Evolutionary conservation across 768 basidiomycete genomes (phyloP), one percentile per base, ranked within the genome.

Genomic region (Neoboletus magnificus): DNA sequence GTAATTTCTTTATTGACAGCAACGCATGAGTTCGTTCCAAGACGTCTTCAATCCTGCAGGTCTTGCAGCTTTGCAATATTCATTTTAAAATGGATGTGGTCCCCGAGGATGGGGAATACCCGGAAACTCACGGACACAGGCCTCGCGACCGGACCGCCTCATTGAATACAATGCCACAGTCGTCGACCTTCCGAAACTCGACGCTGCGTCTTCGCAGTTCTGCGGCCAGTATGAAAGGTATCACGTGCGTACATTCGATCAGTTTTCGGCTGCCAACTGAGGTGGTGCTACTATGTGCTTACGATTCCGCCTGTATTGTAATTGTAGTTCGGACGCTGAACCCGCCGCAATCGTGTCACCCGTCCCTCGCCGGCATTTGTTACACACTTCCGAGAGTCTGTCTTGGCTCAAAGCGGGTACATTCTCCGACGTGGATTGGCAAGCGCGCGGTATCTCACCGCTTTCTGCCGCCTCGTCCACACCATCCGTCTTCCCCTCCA

Each of bases 351-450:
- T 87, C 36, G 70, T 84, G 42, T 78, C 88, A 0, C 86, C 87
- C 2, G 77, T 82, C 25, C 87, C 87, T n/a, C 82, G 81, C 12
- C 76, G 84, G 53, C 84, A 87, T 63, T 75, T 84, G 52, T 73
- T 89, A 9, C 85, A 87, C 53, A 77, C 76, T 40, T 76, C 78
- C 12, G 81, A 83, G 41, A 82, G 81, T 55, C 79, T 80, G 50
- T 78, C 81, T 44, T 87, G 86, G 87, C 77, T 88, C 15, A 77
- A 76, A 33, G 45, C 58, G 5, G 56, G 77, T 69, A 6, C 77
- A 73, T 30, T 76, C 75, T 15, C 69, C 68, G 50, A 84, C 77
- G 79, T 77, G 2, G 69, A 66, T 41, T 25, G 49, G 41, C 61
- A 55, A 20, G 78, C 81, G 0, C 79, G 80, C 25, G 71, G 73